A percentile compares a stretch with the other conserved stretches of the same genome.
Conservation (phyloP, 2,329 filamentous ascomycete species). For the Cladosporium velox region DNA sequence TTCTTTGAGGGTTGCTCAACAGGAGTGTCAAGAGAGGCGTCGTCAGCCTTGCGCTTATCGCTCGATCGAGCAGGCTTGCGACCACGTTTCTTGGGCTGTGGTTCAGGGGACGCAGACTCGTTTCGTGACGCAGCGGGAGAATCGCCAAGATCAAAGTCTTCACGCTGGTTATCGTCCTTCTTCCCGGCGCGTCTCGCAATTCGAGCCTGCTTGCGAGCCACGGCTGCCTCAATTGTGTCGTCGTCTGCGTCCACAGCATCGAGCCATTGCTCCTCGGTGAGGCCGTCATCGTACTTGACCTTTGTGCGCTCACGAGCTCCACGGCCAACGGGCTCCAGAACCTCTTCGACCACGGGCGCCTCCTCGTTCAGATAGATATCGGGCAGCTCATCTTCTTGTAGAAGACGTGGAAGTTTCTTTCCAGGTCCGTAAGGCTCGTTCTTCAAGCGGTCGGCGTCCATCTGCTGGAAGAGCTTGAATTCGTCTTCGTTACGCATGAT, state of each 20-base stretch:
- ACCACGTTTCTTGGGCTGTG: constrained; percentile 74
- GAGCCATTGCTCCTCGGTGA: constrained; percentile 98
- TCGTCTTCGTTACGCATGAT: constrained; percentile 87
- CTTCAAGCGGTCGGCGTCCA: constrained; percentile 73
- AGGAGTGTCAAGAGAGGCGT: constrained; percentile 67
- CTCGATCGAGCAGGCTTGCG: constrained; percentile 67
- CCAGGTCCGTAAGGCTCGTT: constrained; percentile 71
- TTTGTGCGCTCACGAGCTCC: constrained; percentile 93
- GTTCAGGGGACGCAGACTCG: constrained; percentile 72
- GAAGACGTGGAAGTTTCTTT: constrained; percentile 73
- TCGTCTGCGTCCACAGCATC: constrained; percentile 97
- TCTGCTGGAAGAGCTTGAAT: constrained; percentile 72
- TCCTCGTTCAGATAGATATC: constrained; percentile 92
- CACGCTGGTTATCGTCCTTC: constrained; percentile 62
- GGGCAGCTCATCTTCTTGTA: constrained; percentile 83
- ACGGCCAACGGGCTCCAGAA: constrained; percentile 68
- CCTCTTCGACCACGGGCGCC: constrained; percentile 75
- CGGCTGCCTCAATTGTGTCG: constrained; percentile 88
- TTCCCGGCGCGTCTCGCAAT: constrained; percentile 79
- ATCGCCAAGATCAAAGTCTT: constrained; percentile 56
- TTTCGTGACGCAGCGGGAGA: constrained; percentile 79
- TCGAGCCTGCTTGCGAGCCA: constrained; percentile 82
- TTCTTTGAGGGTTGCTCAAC: constrained; percentile 72
- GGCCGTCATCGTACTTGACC: constrained; percentile 93
- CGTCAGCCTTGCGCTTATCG: constrained; percentile 86